Evolutionary conservation across 1,284 basidiomycete species (phyloP), one percentile per base, ranked within the genome.

Genomic region (Bondarzewia mesenterica): DNA sequence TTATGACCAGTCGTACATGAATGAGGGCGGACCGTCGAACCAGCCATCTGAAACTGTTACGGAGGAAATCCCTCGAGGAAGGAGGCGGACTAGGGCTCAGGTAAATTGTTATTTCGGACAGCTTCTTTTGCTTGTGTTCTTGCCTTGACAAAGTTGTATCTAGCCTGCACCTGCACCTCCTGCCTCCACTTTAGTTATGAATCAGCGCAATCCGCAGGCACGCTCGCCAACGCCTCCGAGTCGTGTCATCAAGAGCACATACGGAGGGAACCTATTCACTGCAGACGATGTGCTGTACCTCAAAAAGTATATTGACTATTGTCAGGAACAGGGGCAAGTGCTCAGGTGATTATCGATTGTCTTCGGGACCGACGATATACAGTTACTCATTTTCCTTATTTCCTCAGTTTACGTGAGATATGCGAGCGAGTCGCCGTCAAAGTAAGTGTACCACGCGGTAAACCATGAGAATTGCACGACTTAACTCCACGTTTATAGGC

Each of bases 251-350:
- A 89, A 87, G 64, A 89, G 86, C 57, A 88, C 86, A 0, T 89
- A 88, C 57, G 87, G 87, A 40, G 88, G 87, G 2, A 89, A 90
- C 58, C 60, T 89, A 36, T 90, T 89, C 59, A 90, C 87, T 0
- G 73, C 80, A 1, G 87, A 89, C 44, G 87, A 90, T 60, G 76
- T 89, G 21, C 47, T 77, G 39, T 90, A 89, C 60, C 71, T 90
- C 52, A 86, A 89, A 59, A 81, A 79, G 58, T 89, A 90, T 59
- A 89, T 90, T 44, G 85, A 89, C 56, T 90, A 88, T 57, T 89
- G 87, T 58, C 86, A 87, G 56, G 84, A 87, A 50, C 83, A 89
- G 61, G 87, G 87, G 29, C 63, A 88, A 5, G 84, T 89, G 7
- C 67, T 90, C 37, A 89, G 44, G 44, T 45, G 15, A 6, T 27